Base-by-base conservation (phyloP, 768 basidiomycete species). In the Panellus pusillus region DNA sequence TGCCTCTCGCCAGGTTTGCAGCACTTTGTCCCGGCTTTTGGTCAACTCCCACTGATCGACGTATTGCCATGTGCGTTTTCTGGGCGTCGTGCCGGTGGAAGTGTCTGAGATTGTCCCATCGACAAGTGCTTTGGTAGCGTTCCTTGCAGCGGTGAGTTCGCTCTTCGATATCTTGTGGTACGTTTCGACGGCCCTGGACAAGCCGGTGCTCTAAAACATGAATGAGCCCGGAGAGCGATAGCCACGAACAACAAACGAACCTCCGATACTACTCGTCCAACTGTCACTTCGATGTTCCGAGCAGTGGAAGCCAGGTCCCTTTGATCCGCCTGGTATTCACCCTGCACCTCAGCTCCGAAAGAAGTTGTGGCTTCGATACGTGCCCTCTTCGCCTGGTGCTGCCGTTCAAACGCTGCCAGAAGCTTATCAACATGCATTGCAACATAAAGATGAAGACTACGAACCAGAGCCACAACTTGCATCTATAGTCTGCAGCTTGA, bases 41-140 rank as follows among this genome's bases (percentile, higher is more conserved):
- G 89, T 90, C 53, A 89, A 70, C 38, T 82, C 78, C 89, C 91
- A 93, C 45, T 81, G 70, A 58, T 88, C 86, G 6, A 76, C 74
- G 55, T 86, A 86, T 55, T 86, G 74, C 83, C 87, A 88, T 28
- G 70, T 68, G 29, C 88, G 84, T 73, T 90, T 92, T 42, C 81
- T 82, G 32, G 92, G 92, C 3, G 91, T 93, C 49, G 71, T 70
- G 6, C 91, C 91, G 13, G 86, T 89, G 1, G 87, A 71, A 18
- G 71, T 65, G 62, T 93, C 91, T 50, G 83, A 81, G 51, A 72
- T 78, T 8, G 79, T 73, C 9, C 84, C 89, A 27, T 83, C 79
- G 7, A 76, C 65, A 18, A 92, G 69, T 13, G 73, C 69, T 28
- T 77, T 72, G 2, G 78, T 79, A 1, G 79, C 78, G 18, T 76